Base-by-base conservation (phyloP, 2,329 filamentous ascomycete species). In the Cytospora mali region DNA sequence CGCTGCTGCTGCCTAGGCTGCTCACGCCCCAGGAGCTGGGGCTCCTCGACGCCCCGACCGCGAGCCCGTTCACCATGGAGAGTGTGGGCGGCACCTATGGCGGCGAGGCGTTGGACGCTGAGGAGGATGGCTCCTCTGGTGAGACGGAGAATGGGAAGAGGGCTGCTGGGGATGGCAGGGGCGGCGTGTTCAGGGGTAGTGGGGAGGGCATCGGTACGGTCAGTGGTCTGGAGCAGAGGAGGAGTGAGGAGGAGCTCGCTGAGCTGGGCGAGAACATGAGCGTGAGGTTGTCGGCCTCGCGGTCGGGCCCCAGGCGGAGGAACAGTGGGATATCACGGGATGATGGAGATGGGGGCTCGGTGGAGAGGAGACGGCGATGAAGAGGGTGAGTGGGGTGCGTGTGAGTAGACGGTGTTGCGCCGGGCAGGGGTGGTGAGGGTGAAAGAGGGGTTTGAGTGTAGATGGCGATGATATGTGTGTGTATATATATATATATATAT, bases 41-140 rank as follows among this genome's bases (percentile, higher is more conserved):
- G 0, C 72, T 81, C 9, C 76, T 93, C 25, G 91, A 94, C 71
- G 88, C 78, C n/a, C 88, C 90, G 0, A 92, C 91, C 0, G 90
- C 91, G 0, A 90, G 87, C 61, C 81, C 84, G 10, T 91, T 91
- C 64, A 91, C 86, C 0, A 91, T 92, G 88, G 88, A 92, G 74
- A 88, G 87, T 63, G 88, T 89, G 6, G 88, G 89, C 14, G 89
- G 88, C 0, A 77, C 79, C 18, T 86, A 86, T 71, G 85, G 57
- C 14, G 52, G 55, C n/a, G 9, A 55, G 5, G 61, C 57, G 21
- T 18, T 64, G 21, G 67, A 68, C 29, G 58, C 53, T 18, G 58
- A 54, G 7, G 62, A 55, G 16, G 58, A n/a, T 14, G 60, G 27
- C 29, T 46, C 42, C 6, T 53, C 62, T 14, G 65, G 60, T 7